phyloP scores from a whole-genome alignment of 306 rosid species.

The Gastrolobium bilobum region DNA sequence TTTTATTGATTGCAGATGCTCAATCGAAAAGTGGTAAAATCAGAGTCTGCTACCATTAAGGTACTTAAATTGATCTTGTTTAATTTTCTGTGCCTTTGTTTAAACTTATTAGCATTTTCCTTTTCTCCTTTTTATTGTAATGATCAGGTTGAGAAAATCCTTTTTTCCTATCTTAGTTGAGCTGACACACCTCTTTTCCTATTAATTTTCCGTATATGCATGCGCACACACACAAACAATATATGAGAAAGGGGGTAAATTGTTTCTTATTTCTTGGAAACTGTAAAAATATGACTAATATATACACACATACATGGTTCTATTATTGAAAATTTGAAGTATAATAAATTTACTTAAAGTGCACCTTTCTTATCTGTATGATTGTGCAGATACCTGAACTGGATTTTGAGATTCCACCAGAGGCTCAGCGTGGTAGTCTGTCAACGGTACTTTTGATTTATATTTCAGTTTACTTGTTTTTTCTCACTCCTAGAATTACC shows the following conservation, averaged over 20 bases:
- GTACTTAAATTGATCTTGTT: conserved; percentile 52
- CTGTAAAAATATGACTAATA: conserved; percentile 12
- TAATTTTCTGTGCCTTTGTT: neutral
- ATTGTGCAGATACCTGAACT: conserved; percentile 84
- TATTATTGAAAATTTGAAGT: conserved; percentile 29
- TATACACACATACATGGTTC: neutral
- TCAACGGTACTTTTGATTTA: conserved; percentile 76
- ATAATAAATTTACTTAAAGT: conserved; percentile 22
- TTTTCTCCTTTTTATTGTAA: neutral
- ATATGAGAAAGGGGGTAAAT: too few relatives aligned
- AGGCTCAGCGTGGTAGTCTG: conserved; percentile 90
- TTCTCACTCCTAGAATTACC: neutral
- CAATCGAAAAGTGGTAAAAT: conserved; percentile 92
- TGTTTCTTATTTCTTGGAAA: neutral
- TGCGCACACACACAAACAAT: too few relatives aligned
- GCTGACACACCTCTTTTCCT: neutral
- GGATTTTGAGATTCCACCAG: conserved; percentile 96
- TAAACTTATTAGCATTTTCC: conserved; percentile 12
- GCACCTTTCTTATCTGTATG: conserved; percentile 39
- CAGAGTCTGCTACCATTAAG: conserved; percentile 95
- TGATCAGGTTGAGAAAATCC: neutral
- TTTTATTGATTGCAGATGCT: conserved; percentile 73
- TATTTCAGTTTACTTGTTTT: conserved; percentile 20
- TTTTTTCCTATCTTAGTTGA: conserved; percentile 28
- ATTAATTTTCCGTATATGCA: too few relatives aligned